Conservation (phyloP, 192 early-diverging fungal genomes). For the Coemansia guatemalensis region DNA sequence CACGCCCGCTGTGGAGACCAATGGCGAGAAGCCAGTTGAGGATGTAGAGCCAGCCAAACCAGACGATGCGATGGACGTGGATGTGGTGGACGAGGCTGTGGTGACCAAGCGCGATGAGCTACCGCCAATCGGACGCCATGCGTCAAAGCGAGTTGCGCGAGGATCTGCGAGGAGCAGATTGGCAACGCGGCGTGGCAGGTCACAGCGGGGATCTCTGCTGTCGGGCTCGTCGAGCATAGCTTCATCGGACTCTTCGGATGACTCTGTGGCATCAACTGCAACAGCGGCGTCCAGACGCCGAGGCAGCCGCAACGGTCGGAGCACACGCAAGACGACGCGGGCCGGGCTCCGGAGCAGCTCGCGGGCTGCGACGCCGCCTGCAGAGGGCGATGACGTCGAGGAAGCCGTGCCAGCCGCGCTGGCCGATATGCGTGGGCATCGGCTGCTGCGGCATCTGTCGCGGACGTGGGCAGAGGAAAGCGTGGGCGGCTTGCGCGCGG, state of each 20-base stretch:
- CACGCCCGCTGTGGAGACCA: no score
- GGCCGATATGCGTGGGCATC: conserved; percentile 11
- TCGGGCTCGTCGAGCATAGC: conserved; percentile 31
- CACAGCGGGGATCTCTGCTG: conserved; percentile 16
- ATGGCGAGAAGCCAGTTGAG: neutral
- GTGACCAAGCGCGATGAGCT: conserved; percentile 2
- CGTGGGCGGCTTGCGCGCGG: conserved; percentile 6
- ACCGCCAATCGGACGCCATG: conserved; percentile 10
- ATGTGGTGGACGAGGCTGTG: neutral
- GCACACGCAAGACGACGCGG: neutral
- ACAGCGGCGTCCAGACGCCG: conserved; percentile 9
- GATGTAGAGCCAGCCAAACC: neutral
- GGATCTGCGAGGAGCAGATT: neutral
- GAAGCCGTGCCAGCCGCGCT: conserved; percentile 6
- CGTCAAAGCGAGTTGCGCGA: neutral
- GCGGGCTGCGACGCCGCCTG: conserved; percentile 12
- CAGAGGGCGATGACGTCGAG: neutral
- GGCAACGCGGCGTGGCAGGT: neutral
- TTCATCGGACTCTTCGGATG: conserved; percentile 15
- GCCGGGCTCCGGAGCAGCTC: conserved; percentile 19
- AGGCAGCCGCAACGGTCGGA: neutral
- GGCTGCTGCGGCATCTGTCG: conserved; percentile 32
- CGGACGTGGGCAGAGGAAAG: conserved; percentile 22
- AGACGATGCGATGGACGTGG: conserved; percentile 26
- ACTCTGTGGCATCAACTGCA: conserved; percentile 17